Percentiles rank a stretch among this genome's conserved stretches.
phyloP scores from a whole-genome alignment of 306 rosid genomes.

The Vigna mungo region DNA sequence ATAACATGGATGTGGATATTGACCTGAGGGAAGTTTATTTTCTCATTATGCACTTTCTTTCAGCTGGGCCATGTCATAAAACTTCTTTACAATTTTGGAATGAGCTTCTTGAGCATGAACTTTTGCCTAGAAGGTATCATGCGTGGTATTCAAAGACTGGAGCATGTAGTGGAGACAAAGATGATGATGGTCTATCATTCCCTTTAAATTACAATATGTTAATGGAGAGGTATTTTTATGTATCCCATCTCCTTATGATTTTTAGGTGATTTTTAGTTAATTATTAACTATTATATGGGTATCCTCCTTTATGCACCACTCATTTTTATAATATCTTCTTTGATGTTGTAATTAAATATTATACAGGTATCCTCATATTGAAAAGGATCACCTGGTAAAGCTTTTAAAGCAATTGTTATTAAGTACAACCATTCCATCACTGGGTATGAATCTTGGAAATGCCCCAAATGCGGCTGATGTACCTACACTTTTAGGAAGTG shows the following conservation, averaged over 20 bases:
- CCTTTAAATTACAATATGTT: constrained; percentile 79
- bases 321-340: constrained; percentile 32
- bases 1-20: constrained; percentile 67
- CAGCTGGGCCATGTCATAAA: constrained; percentile 91
- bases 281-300: constrained; percentile 59
- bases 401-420: constrained; percentile 89
- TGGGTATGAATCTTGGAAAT: constrained; percentile 61
- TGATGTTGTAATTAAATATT: constrained; percentile 45
- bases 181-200: constrained; percentile 83
- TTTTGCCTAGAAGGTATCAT: constrained; percentile 96
- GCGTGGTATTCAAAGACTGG: constrained; percentile 96
- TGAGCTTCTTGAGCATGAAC: constrained; percentile 92
- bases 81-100: constrained; percentile 79
- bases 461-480: constrained; percentile 96
- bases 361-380: constrained; percentile 85
- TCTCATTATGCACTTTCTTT: constrained; percentile 96
- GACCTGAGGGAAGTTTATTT: constrained; percentile 93
- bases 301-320: constrained; percentile 48
- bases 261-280: constrained; percentile 44
- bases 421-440: constrained; percentile 62
- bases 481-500: constrained; percentile 90
- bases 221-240: constrained; percentile 75
- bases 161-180: constrained; percentile 61
- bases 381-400: constrained; percentile 88
- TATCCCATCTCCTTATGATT: constrained; percentile 28